phyloP scores from a whole-genome alignment of 225 moss, liverwort and hornwort species.

The Takakia lepidozioides region DNA sequence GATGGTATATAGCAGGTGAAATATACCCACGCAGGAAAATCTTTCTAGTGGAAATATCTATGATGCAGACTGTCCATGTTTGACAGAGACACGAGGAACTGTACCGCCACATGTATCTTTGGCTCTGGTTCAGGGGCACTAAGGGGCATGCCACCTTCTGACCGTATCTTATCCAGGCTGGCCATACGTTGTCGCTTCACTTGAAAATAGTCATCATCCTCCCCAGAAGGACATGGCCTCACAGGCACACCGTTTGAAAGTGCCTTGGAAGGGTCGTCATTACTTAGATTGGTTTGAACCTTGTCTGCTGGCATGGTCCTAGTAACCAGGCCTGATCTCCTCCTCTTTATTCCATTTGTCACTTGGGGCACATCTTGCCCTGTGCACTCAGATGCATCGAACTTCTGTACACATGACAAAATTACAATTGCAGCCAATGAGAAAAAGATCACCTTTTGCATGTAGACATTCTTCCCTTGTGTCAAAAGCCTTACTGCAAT shows the following conservation, averaged over 20 bases:
- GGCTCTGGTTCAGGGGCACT: not conserved
- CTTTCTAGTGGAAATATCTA: too few species aligned
- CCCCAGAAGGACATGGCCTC: not conserved
- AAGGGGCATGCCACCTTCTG: not conserved
- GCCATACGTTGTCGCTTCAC: constrained; percentile 12
- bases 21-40: too few species aligned
- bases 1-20: too few species aligned
- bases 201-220: constrained; percentile 2
- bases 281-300: not conserved
- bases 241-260: not conserved
- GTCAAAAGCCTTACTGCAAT: too few species aligned
- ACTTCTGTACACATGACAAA: too few species aligned
- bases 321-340: constrained; percentile 5
- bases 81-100: not conserved
- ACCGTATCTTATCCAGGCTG: constrained; percentile 9
- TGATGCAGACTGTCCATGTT: too few species aligned
- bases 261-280: not conserved
- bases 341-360: constrained; percentile 3
- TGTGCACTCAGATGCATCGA: not conserved
- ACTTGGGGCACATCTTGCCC: not conserved
- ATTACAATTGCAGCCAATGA: too few species aligned
- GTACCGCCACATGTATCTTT: constrained; percentile 1
- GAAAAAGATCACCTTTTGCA: too few species aligned
- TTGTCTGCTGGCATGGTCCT: constrained; percentile 4
- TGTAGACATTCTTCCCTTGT: too few species aligned